A percentile compares a stretch with the other conserved stretches of the same genome.
These are phyloP conservation scores for Lichtheimia hyalospora DNA, from an alignment of 371 early-diverging fungal species.

Conservation along the genomic window DNA sequence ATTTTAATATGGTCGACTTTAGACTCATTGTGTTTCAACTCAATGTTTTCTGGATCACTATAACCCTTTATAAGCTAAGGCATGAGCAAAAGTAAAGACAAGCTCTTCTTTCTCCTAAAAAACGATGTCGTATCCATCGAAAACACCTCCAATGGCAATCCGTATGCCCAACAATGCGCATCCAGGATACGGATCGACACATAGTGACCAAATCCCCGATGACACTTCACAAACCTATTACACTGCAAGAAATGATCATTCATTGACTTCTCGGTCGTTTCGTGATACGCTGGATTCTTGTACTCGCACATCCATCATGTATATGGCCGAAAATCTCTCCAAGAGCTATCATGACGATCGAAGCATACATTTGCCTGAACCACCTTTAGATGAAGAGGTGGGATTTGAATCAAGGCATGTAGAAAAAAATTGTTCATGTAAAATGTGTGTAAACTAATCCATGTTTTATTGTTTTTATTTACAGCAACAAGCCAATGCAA, in stretches of 20 bases:
- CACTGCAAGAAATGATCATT: neutral
- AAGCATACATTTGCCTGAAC: too few relatives aligned
- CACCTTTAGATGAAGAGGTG: neutral
- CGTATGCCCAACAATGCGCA: conserved; percentile 6
- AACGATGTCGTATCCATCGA: too few relatives aligned
- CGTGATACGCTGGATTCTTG: conserved; percentile 6
- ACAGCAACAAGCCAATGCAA: neutral
- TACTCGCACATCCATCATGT: conserved; percentile 13
- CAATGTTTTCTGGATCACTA: too few relatives aligned
- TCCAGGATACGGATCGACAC: conserved; percentile 1
- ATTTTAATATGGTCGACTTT: too few relatives aligned
- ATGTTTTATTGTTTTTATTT: too few relatives aligned
- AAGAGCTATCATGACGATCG: neutral
- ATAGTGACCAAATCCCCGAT: too few relatives aligned
- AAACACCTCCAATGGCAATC: neutral
- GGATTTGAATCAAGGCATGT: neutral
- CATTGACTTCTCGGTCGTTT: neutral
- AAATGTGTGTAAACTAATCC: too few relatives aligned
- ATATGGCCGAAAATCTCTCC: conserved; percentile 17
- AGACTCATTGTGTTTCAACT: too few relatives aligned
- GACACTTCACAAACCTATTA: neutral
- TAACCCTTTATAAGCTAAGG: too few relatives aligned
- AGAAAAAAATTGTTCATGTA: too few relatives aligned
- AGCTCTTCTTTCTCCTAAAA: too few relatives aligned
- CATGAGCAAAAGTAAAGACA: too few relatives aligned